These are phyloP conservation scores for Cornus controversa DNA, from an alignment of 148 eudicot species.

Conservation along the genomic window DNA sequence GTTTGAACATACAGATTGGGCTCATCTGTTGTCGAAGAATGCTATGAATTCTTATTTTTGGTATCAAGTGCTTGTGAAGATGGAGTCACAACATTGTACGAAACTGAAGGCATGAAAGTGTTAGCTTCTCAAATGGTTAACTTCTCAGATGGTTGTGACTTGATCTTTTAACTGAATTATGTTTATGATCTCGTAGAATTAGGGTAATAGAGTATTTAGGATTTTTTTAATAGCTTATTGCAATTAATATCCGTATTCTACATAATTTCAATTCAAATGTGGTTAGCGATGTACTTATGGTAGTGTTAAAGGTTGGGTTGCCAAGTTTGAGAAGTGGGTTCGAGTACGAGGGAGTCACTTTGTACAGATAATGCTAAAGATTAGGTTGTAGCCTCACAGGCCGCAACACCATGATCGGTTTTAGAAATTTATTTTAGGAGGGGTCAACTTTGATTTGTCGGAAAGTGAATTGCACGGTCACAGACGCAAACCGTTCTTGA, in stretches of 20 bases:
- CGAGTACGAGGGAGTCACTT: too few relatives aligned
- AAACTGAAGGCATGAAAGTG: conserved; percentile 60
- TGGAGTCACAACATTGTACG: conserved; percentile 45
- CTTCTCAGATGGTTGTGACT: conserved; percentile 52
- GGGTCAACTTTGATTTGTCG: too few relatives aligned
- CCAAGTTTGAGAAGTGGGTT: too few relatives aligned
- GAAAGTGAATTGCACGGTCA: too few relatives aligned
- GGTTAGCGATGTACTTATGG: too few relatives aligned
- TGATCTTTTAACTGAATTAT: background rate
- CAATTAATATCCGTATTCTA: background rate
- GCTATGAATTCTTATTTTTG: conserved; percentile 66
- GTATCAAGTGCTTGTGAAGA: conserved; percentile 49
- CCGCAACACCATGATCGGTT: too few relatives aligned
- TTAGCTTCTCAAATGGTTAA: conserved; percentile 57
- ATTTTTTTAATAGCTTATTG: background rate
- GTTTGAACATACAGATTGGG: conserved; percentile 41
- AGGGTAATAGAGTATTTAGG: background rate
- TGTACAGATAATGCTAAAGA: too few relatives aligned
- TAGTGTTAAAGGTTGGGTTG: too few relatives aligned
- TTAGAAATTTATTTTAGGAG: too few relatives aligned
- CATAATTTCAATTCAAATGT: background rate
- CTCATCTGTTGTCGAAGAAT: conserved; percentile 46
- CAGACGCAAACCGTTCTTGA: too few relatives aligned
- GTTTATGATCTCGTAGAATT: background rate
- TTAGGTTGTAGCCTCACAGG: too few relatives aligned